Base-by-base conservation (phyloP, 2,329 filamentous ascomycete genomes). In the Monosporascus ibericus region DNA sequence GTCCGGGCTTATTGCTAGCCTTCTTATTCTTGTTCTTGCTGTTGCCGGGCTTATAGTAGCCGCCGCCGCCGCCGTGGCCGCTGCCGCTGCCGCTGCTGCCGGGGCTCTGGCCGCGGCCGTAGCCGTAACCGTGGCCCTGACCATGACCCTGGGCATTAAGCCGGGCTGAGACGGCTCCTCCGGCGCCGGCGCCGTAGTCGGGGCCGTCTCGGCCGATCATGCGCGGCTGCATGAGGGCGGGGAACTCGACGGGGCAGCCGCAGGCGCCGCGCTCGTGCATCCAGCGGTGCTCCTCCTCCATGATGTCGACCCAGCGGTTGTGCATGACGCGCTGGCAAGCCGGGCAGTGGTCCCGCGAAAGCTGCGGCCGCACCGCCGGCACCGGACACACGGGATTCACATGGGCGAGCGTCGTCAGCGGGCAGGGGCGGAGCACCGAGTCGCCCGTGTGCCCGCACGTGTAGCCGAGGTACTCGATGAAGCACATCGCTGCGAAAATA, bases 391-490 rank as follows among this genome's bases (percentile, higher is more conserved):
- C 58, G 0, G 71, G 70, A 50, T 71, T 70, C 27, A 57, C 66
- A 54, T 69, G 62, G 5, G 63, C 54, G 5, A 64, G 59, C 0
- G 73, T 75, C 0, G 72, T 74, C 54, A 73, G 47, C 1, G 76
- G 76, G 55, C 76, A 79, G 3, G 67, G 63, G 0, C 72, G 69
- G 47, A 75, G 64, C 11, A 72, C 65, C 1, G 68, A 64, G 4
- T 70, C 40, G 6, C 70, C 72, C 47, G 70, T 71, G 63, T 79
- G 76, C 17, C 75, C 76, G 60, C 76, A 79, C 36, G 63, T 70
- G 61, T 76, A 79, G 50, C 69, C 71, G 47, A 75, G 60, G 57
- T 68, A 76, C 58, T 77, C 73, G 34, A 67, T 64, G 61, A 76
- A 69, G 57, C 76, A 79, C 76, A 79, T 79, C 3, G 53, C 65